Evolutionary conservation across 331 rosid genomes (phyloP).

Genomic region (Erythrophleum ivorense): DNA sequence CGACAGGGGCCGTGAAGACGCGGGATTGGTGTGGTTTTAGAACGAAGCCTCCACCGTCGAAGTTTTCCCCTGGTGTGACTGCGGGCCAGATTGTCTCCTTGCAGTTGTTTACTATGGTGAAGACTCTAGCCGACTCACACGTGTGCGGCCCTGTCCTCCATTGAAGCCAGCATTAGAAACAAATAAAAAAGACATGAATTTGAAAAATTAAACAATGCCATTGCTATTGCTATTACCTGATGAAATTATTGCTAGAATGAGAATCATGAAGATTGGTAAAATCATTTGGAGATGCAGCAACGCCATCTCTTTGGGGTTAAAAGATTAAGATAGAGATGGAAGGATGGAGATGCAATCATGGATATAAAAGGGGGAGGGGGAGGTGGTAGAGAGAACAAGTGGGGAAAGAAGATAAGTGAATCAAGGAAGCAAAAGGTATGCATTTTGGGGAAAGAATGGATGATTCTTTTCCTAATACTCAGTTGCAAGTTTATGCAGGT

Average conservation of each 20-base stretch:
- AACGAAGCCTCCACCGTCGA: slow-evolving; percentile 75
- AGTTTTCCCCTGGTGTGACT: slow-evolving; percentile 65
- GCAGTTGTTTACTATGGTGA: slow-evolving; percentile 83
- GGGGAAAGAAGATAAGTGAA: slow-evolving; percentile 44
- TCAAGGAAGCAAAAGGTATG: slow-evolving; percentile 45
- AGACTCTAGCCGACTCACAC: slow-evolving; percentile 65
- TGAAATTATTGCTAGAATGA: slow-evolving; percentile 48
- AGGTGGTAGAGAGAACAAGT: slow-evolving; percentile 59
- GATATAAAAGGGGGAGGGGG: slow-evolving; percentile 44
- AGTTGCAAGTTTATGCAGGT: slow-evolving; percentile 42
- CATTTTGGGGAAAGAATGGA: slow-evolving; percentile 38
- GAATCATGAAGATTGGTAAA: slow-evolving; percentile 41
- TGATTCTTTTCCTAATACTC: slow-evolving; percentile 69
- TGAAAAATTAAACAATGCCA: background rate
- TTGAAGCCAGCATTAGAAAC: background rate
- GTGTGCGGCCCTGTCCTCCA: slow-evolving; percentile 52
- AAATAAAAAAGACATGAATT: background rate
- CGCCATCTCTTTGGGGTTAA: slow-evolving; percentile 48
- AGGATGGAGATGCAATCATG: slow-evolving; percentile 2
- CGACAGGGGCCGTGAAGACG: slow-evolving; percentile 63
- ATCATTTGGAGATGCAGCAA: slow-evolving; percentile 44
- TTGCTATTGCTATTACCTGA: slow-evolving; percentile 53
- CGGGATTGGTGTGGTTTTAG: slow-evolving; percentile 68
- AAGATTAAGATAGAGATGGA: slow-evolving; percentile 12
- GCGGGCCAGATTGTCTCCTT: slow-evolving; percentile 90